Base-by-base conservation (phyloP, 2,329 filamentous ascomycete species). In the Fusarium caatingaense region DNA sequence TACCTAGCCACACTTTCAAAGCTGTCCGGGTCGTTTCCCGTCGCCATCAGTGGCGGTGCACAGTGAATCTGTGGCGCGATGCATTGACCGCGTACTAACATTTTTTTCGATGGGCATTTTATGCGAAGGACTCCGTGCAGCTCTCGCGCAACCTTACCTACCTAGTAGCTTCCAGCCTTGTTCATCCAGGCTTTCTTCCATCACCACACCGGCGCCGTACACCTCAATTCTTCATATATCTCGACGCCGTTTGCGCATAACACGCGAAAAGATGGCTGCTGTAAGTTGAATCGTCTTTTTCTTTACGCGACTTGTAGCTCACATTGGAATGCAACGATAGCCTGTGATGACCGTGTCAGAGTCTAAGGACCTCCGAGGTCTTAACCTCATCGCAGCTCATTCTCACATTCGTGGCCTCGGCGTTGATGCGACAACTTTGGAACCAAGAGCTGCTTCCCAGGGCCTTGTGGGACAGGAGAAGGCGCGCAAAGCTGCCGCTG, bases 371-470 rank as follows among this genome's bases (percentile, higher is more conserved):
- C 91, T 98, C 79, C 92, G 94, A 75, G 94, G 94, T 71, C 90
- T 99, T 78, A 98, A 97, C 83, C 92, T 99, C 82, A 97, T 99
- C 81, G 96, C 96, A 67, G 95, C 96, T 64, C 96, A 99, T 85
- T 99, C 96, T 60, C 96, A 99, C 82, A 98, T 99, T 78, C 92
- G 94, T 77, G 96, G 96, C 49, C 89, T 99, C 32, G 96, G 96
- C 71, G 94, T 99, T 75, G 94, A 98, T 85, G 85, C 90, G 63
- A 94, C 97, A 78, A 96, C 93, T 9, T 87, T 99, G 72, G 94
- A 97, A 77, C 94, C 96, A 21, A 90, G 95, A 64, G 82, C 88
- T 28, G 87, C 92, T 49, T 97, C 95, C 16, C 96, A 99, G 80
- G 96, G 96, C 37, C 89, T 99, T 8, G 95, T 99, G 11, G 96